A percentile compares a stretch with the other conserved stretches of the same genome.
Evolutionary conservation across 805 yeast species (phyloP).

Genomic region (Saturnispora serradocipensis): DNA sequence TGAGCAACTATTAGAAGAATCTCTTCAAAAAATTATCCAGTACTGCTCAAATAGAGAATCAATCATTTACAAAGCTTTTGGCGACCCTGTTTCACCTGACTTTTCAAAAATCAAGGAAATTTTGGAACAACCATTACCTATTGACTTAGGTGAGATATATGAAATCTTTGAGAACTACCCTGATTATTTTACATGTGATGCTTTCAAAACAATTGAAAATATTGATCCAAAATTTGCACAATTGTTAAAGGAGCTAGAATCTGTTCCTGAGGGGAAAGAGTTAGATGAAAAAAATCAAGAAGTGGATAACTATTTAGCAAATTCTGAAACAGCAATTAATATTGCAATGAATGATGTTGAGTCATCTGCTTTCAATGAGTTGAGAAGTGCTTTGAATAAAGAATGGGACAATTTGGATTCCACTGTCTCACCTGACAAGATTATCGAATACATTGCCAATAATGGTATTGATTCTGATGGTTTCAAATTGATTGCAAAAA

Average conservation of each 20-base stretch:
- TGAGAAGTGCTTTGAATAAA: slow-evolving; percentile 13
- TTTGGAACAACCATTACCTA: slow-evolving; percentile 20
- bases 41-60: slow-evolving; percentile 18
- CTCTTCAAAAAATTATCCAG: slow-evolving; percentile 14
- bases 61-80: slow-evolving; percentile 17
- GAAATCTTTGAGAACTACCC: slow-evolving; percentile 20
- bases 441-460: slow-evolving; percentile 16
- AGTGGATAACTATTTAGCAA: slow-evolving; percentile 15
- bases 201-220: slow-evolving; percentile 13
- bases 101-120: slow-evolving; percentile 16
- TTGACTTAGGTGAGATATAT: slow-evolving; percentile 20
- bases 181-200: slow-evolving; percentile 16
- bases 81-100: slow-evolving; percentile 15
- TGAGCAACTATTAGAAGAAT: slow-evolving; percentile 13
- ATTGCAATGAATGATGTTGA: slow-evolving; percentile 19
- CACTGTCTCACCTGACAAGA: slow-evolving; percentile 17
- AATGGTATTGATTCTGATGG: slow-evolving; percentile 21
- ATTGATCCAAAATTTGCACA: slow-evolving; percentile 20
- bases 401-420: slow-evolving; percentile 18
- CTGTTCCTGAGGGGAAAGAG: slow-evolving; percentile 18
- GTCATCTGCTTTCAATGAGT: slow-evolving; percentile 11
- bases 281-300: slow-evolving; percentile 15
- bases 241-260: slow-evolving; percentile 17
- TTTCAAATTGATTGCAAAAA: slow-evolving; percentile 15
- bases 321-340: slow-evolving; percentile 15